These are phyloP conservation scores for Cicer judaicum DNA, from an alignment of 306 rosid species.

Conservation along the genomic window DNA sequence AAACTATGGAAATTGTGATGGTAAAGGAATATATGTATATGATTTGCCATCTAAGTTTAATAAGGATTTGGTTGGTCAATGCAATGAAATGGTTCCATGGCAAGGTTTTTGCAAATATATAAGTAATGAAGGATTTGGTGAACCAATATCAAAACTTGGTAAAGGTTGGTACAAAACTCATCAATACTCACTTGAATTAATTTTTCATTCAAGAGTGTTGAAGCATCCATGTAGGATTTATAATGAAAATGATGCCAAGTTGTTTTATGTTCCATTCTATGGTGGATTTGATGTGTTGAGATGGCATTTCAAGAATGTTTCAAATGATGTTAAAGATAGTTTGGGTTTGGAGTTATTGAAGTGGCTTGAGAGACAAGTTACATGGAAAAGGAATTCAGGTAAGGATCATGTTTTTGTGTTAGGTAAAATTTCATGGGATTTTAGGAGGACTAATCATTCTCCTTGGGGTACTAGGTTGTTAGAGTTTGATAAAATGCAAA, in stretches of 20 bases:
- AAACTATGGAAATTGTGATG: conserved; percentile 52
- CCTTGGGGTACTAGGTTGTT: conserved; percentile 72
- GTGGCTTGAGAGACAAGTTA: conserved; percentile 60
- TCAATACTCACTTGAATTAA: conserved; percentile 73
- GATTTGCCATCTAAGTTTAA: conserved; percentile 80
- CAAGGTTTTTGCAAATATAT: conserved; percentile 62
- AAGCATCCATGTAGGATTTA: conserved; percentile 74
- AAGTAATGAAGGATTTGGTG: conserved; percentile 62
- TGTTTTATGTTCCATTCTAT: conserved; percentile 75
- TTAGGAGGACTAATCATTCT: conserved; percentile 54
- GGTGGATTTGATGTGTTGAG: conserved; percentile 73
- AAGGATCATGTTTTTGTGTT: conserved; percentile 77
- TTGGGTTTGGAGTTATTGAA: conserved; percentile 59
- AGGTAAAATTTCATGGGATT: conserved; percentile 89
- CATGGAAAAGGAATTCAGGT: conserved; percentile 64
- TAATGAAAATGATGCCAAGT: conserved; percentile 58
- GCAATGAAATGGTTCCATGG: conserved; percentile 72
- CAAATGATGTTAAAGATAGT: conserved; percentile 67
- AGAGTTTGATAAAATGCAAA: conserved; percentile 70
- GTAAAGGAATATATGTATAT: conserved; percentile 67
- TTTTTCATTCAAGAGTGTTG: conserved; percentile 65
- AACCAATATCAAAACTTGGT: conserved; percentile 63
- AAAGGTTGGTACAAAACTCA: conserved; percentile 74
- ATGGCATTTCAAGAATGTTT: conserved; percentile 80
- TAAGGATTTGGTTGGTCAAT: conserved; percentile 72